These are phyloP conservation scores for Cyberlindnera veronae DNA, from an alignment of 805 yeast species.

Conservation along the genomic window DNA sequence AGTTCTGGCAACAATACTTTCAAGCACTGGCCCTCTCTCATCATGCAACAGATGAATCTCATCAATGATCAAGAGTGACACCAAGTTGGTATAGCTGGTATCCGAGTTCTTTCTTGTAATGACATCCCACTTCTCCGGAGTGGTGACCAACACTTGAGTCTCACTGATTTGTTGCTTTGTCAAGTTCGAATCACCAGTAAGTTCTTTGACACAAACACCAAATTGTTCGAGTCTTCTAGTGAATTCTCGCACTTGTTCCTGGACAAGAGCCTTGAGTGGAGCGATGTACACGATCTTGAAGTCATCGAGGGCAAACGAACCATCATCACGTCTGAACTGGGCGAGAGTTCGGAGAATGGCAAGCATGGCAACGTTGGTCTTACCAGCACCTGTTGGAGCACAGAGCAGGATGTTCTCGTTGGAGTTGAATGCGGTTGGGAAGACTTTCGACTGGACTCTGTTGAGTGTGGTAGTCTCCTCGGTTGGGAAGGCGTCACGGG, in stretches of 20 bases:
- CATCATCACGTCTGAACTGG: conserved; percentile 46
- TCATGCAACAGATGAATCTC: conserved; percentile 93
- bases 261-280: conserved; percentile 91
- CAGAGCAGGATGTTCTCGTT: conserved; percentile 78
- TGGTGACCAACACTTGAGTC: conserved; percentile 83
- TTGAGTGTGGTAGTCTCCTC: conserved; percentile 67
- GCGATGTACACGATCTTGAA: conserved; percentile 87
- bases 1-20: conserved; percentile 79
- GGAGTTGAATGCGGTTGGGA: conserved; percentile 67
- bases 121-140: conserved; percentile 98
- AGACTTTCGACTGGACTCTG: conserved; percentile 79
- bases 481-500: conserved; percentile 67
- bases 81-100: conserved; percentile 57
- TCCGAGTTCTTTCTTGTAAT: conserved; percentile 81
- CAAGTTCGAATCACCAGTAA: conserved; percentile 85
- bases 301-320: conserved; percentile 47
- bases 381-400: conserved; percentile 99
- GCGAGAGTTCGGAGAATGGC: conserved; percentile 63
- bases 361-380: conserved; percentile 93
- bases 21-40: conserved; percentile 92
- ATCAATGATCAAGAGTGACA: conserved; percentile 75
- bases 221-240: conserved; percentile 59
- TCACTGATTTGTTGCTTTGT: conserved; percentile 70
- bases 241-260: conserved; percentile 89
- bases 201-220: conserved; percentile 74